These are phyloP conservation scores for Sclerospora graminicola DNA, from an alignment of 352 stramenopile genomes.

Conservation along the genomic window DNA sequence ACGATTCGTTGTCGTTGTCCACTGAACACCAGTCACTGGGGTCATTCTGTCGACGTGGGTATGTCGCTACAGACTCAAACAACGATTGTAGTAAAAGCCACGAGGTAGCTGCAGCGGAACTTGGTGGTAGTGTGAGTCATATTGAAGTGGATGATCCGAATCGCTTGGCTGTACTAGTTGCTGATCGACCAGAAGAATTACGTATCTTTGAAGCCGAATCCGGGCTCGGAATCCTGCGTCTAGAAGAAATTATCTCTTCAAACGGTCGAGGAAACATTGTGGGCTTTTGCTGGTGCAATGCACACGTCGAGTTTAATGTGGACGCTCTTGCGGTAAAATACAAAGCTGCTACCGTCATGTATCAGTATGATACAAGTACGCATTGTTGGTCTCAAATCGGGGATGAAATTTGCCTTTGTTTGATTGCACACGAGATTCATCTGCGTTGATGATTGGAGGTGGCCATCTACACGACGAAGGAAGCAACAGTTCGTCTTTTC, in stretches of 20 bases:
- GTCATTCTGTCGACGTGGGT: constrained; percentile 27
- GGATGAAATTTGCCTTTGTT: constrained; percentile 61
- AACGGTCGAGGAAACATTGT: constrained; percentile 43
- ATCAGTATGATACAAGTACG: constrained; percentile 60
- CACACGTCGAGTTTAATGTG: constrained; percentile 79
- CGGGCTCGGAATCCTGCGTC: constrained; percentile 61
- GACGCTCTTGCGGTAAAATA: constrained; percentile 71
- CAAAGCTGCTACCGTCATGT: constrained; percentile 54
- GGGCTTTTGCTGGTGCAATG: constrained; percentile 71
- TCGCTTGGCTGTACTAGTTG: constrained; percentile 56
- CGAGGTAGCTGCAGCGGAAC: not conserved
- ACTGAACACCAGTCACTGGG: constrained; percentile 3
- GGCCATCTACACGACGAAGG: constrained; percentile 23
- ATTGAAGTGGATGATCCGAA: constrained; percentile 84
- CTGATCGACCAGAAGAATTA: constrained; percentile 32
- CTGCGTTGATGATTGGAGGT: constrained; percentile 60
- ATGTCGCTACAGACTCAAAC: constrained; percentile 15
- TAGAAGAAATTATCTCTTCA: constrained; percentile 55
- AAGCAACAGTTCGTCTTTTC: constrained; percentile 2
- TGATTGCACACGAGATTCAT: constrained; percentile 76
- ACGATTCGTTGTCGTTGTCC: constrained; percentile 1
- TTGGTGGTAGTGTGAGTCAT: constrained; percentile 30
- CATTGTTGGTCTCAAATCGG: constrained; percentile 53
- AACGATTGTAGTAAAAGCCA: constrained; percentile 4
- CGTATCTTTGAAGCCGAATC: constrained; percentile 76